phyloP scores from a whole-genome alignment of 2,329 filamentous ascomycete species.

The Colletotrichum abscissum region DNA sequence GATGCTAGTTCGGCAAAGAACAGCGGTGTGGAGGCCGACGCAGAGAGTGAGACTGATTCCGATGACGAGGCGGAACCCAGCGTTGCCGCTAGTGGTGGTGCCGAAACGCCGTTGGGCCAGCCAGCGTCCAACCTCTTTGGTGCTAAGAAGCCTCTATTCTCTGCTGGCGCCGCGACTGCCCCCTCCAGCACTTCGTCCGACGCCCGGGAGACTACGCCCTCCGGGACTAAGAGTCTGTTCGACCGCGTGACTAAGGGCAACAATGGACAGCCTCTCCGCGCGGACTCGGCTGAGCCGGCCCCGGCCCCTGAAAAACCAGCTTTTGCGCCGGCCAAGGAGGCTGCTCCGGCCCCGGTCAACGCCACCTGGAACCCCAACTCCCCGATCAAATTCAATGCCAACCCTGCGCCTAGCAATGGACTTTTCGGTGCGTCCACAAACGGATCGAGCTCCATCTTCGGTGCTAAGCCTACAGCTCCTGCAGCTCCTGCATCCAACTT shows the following conservation, averaged over 20 bases:
- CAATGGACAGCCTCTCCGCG: conserved; percentile 61
- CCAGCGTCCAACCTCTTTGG: conserved; percentile 46
- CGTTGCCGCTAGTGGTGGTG: conserved; percentile 53
- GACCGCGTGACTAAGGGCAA: conserved; percentile 64
- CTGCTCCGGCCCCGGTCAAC: conserved; percentile 45
- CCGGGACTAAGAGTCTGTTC: conserved; percentile 60
- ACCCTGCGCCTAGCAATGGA: conserved; percentile 38
- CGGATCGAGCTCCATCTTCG: conserved; percentile 47
- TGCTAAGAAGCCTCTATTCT: conserved; percentile 41
- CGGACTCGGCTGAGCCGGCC: conserved; percentile 41
- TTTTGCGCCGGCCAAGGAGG: conserved; percentile 49
- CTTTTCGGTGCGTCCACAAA: conserved; percentile 40
- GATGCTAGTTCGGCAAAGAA: conserved; percentile 66
- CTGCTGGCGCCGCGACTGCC: conserved; percentile 34
- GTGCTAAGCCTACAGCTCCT: conserved; percentile 47
- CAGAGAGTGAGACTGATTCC: conserved; percentile 57
- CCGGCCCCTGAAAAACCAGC: conserved; percentile 49
- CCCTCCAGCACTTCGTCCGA: conserved; percentile 52
- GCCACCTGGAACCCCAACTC: conserved; percentile 61
- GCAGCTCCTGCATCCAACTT: conserved; percentile 45
- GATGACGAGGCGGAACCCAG: conserved; percentile 55
- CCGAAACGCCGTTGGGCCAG: conserved; percentile 52
- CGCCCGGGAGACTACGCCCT: conserved; percentile 57
- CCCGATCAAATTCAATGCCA: conserved; percentile 65
- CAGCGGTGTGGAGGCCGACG: conserved; percentile 61